Percentiles rank a stretch among this genome's conserved stretches.
Evolutionary conservation across 768 basidiomycete species (phyloP).

Genomic region (Mycena indigotica): DNA sequence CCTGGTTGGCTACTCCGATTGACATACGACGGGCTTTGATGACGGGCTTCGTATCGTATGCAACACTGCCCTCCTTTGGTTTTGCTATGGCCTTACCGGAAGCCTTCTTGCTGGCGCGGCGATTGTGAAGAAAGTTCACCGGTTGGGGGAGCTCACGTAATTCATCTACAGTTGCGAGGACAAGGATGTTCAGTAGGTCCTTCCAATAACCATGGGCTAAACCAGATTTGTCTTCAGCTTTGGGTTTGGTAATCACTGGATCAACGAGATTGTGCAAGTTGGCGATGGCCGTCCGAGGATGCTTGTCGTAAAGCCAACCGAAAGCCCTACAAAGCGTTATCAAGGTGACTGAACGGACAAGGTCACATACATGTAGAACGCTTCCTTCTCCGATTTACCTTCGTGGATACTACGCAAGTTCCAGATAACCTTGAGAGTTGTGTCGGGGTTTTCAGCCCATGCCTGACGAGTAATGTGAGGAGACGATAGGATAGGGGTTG

Average conservation of each 20-base stretch:
- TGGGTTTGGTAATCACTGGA: slow-evolving; percentile 45
- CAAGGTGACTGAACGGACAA: background rate
- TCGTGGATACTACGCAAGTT: slow-evolving; percentile 70
- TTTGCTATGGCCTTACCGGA: background rate
- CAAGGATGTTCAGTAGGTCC: slow-evolving; percentile 69
- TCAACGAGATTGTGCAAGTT: slow-evolving; percentile 59
- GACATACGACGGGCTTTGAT: slow-evolving; percentile 30
- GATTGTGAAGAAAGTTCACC: slow-evolving; percentile 35
- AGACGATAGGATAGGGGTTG: no score
- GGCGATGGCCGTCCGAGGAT: slow-evolving; percentile 67
- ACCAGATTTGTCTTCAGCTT: slow-evolving; percentile 27
- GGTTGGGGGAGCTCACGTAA: slow-evolving; percentile 33
- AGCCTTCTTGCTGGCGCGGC: slow-evolving; percentile 1
- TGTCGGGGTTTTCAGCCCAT: slow-evolving; percentile 58
- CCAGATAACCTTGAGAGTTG: slow-evolving; percentile 72
- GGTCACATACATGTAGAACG: slow-evolving; percentile 54
- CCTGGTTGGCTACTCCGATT: slow-evolving; percentile 31
- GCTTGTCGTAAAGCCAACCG: slow-evolving; percentile 69
- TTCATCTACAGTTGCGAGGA: slow-evolving; percentile 57
- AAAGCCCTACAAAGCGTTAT: slow-evolving; percentile 42
- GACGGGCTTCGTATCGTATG: slow-evolving; percentile 12
- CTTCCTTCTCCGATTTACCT: slow-evolving; percentile 61
- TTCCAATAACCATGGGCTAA: slow-evolving; percentile 72
- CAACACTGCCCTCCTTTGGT: background rate
- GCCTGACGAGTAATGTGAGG: no score